Evolutionary conservation across 176 grass and related monocot species (phyloP).

Genomic region (Aegilops tauschii): DNA sequence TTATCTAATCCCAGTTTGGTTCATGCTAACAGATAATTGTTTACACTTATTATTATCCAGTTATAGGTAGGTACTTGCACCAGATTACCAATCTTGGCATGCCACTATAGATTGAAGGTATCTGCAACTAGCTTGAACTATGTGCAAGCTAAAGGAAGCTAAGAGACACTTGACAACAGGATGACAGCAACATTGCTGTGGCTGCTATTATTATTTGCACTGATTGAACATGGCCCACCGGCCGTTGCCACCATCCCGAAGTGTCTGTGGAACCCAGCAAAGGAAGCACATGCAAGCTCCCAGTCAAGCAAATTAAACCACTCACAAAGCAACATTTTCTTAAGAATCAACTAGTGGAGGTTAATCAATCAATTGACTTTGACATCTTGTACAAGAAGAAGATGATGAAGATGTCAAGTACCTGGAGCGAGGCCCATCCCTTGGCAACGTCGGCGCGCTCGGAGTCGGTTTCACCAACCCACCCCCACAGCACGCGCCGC

Average conservation of each 20-base stretch:
- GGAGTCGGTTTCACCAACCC: conserved; percentile 84
- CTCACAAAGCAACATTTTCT: not conserved
- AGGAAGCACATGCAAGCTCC: not conserved
- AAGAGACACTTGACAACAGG: not conserved
- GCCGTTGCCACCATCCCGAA: not conserved
- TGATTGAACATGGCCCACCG: not conserved
- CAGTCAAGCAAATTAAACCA: not conserved
- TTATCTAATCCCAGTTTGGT: not conserved
- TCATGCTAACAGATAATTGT: not conserved
- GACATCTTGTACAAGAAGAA: not conserved
- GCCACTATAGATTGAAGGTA: no score
- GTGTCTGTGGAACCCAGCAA: not conserved
- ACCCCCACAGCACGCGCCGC: conserved; percentile 77
- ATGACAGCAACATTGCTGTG: not conserved
- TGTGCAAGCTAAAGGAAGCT: not conserved
- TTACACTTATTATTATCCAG: not conserved
- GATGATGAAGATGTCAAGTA: not conserved
- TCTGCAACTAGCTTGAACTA: not conserved
- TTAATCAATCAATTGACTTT: not conserved
- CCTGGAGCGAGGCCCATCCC: conserved; percentile 92
- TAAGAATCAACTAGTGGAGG: not conserved
- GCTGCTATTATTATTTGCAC: not conserved
- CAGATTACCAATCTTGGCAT: not conserved
- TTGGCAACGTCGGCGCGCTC: conserved; percentile 73
- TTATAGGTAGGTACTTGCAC: not conserved